Percentiles rank a stretch among this genome's conserved stretches.
Conservation (phyloP, 2,329 filamentous ascomycete genomes). For the Calonectria leucothoes region DNA sequence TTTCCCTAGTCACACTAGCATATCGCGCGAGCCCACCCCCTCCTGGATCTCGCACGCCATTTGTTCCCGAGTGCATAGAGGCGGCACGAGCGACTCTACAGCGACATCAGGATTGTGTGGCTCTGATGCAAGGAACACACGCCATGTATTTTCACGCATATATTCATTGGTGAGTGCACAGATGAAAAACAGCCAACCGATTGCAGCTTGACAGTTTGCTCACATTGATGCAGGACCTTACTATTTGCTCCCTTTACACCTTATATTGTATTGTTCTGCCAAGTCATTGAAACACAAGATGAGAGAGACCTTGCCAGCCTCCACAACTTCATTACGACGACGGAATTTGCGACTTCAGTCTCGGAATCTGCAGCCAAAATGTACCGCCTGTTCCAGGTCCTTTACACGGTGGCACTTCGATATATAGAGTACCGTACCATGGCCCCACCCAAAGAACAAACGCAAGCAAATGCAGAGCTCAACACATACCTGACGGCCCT, state of each 20-base stretch:
- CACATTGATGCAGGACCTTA: conserved; percentile 50
- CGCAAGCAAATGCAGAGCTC: conserved; percentile 47
- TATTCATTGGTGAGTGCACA: conserved; percentile 54
- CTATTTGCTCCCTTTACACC: conserved; percentile 64
- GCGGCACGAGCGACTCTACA: conserved; percentile 54
- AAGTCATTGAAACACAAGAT: conserved; percentile 59
- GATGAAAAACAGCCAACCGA: neutral
- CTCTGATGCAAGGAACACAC: conserved; percentile 49
- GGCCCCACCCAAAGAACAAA: conserved; percentile 42
- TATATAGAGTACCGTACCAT: conserved; percentile 66
- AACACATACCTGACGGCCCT: conserved; percentile 57
- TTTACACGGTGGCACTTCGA: conserved; percentile 67
- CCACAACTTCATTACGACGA: conserved; percentile 61
- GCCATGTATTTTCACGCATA: conserved; percentile 53
- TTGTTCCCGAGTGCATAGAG: conserved; percentile 55
- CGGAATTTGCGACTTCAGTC: conserved; percentile 59
- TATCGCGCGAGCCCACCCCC: conserved; percentile 54
- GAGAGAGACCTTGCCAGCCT: conserved; percentile 58
- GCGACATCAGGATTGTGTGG: conserved; percentile 55
- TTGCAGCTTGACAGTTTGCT: neutral
- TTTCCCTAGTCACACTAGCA: conserved; percentile 54
- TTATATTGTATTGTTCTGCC: conserved; percentile 65
- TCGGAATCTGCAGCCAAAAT: conserved; percentile 64
- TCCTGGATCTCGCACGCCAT: conserved; percentile 46
- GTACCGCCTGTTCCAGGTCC: conserved; percentile 67